Percentiles rank a stretch among this genome's conserved stretches.
Conservation (phyloP, 192 early-diverging fungal genomes). For the Coemansia erecta region DNA sequence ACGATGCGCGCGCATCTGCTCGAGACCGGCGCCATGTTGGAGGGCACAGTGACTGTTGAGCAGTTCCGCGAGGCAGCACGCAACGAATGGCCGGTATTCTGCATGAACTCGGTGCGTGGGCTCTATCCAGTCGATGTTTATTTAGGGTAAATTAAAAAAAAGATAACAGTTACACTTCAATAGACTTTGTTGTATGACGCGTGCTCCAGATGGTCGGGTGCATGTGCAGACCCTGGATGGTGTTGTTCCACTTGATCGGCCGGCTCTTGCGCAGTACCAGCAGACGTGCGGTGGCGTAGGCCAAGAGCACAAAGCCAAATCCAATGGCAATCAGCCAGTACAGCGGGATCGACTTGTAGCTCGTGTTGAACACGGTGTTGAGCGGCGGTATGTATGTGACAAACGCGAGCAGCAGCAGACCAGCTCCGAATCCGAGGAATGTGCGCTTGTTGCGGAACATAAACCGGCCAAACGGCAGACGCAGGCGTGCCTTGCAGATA, state of each 20-base stretch:
- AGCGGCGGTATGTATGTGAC: constrained; percentile 86
- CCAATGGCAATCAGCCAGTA: constrained; percentile 86
- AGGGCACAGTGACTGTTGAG: constrained; percentile 28
- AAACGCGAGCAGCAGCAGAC: constrained; percentile 62
- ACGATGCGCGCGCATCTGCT: constrained; percentile 39
- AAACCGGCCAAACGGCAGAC: constrained; percentile 74
- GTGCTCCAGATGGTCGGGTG: constrained; percentile 71
- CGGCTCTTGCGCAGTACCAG: constrained; percentile 59
- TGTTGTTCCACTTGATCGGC: constrained; percentile 67
- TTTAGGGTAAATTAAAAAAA: constrained; percentile 1
- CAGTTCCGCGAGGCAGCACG: constrained; percentile 23
- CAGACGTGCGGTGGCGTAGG: constrained; percentile 69
- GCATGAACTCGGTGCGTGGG: constrained; percentile 52
- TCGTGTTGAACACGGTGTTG: constrained; percentile 73
- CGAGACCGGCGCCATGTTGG: constrained; percentile 20
- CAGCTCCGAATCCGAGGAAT: constrained; percentile 70
- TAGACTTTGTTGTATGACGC: constrained; percentile 33
- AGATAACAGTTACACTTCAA: constrained; percentile 10
- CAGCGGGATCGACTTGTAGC: constrained; percentile 63
- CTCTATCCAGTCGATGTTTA: constrained; percentile 16
- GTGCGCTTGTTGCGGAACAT: constrained; percentile 77
- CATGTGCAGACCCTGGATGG: constrained; percentile 84
- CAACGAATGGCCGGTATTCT: constrained; percentile 37
- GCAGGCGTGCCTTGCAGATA: constrained; percentile 79
- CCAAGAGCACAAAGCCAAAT: constrained; percentile 74